A percentile compares a stretch with the other conserved stretches of the same genome.
Conservation (phyloP, 2,329 filamentous ascomycete species). For the Lizonia empirigonia region DNA sequence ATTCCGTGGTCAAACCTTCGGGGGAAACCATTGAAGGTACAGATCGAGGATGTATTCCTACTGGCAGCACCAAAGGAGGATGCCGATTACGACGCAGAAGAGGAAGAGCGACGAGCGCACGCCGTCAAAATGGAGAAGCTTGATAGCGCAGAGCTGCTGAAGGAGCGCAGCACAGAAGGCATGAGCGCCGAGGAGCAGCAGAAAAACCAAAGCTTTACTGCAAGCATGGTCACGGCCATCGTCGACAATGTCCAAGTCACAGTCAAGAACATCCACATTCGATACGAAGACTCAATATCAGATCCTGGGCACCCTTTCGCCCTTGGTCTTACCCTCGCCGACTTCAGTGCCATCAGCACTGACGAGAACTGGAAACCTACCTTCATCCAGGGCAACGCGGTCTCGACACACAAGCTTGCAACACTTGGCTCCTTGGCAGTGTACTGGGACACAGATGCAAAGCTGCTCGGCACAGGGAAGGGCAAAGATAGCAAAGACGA, state of each 20-base stretch:
- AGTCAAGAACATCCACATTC: slow-evolving; percentile 97
- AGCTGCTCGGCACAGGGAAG: slow-evolving; percentile 80
- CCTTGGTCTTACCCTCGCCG: slow-evolving; percentile 86
- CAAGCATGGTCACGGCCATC: slow-evolving; percentile 93
- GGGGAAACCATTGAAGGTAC: slow-evolving; percentile 90
- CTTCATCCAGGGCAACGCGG: slow-evolving; percentile 86
- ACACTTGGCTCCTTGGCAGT: slow-evolving; percentile 87
- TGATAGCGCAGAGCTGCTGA: slow-evolving; percentile 92
- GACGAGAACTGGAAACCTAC: slow-evolving; percentile 94
- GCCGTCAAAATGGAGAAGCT: slow-evolving; percentile 99
- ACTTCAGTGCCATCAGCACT: slow-evolving; percentile 96
- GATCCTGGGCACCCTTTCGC: slow-evolving; percentile 95
- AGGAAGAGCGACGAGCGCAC: slow-evolving; percentile 85
- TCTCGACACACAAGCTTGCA: slow-evolving; percentile 89
- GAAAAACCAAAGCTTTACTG: slow-evolving; percentile 96
- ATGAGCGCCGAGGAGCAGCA: slow-evolving; percentile 95
- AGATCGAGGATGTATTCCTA: slow-evolving; percentile 96
- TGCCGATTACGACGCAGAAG: slow-evolving; percentile 87
- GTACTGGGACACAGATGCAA: slow-evolving; percentile 97
- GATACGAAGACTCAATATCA: slow-evolving; percentile 97
- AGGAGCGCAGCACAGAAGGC: slow-evolving; percentile 89
- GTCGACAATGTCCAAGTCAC: slow-evolving; percentile 98
- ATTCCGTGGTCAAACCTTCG: slow-evolving; percentile 98
- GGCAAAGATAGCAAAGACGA: slow-evolving; percentile 66
- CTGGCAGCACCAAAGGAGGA: slow-evolving; percentile 95